These are phyloP conservation scores for Sugiyamaella qingdaonensis DNA, from an alignment of 805 yeast species.

Conservation along the genomic window DNA sequence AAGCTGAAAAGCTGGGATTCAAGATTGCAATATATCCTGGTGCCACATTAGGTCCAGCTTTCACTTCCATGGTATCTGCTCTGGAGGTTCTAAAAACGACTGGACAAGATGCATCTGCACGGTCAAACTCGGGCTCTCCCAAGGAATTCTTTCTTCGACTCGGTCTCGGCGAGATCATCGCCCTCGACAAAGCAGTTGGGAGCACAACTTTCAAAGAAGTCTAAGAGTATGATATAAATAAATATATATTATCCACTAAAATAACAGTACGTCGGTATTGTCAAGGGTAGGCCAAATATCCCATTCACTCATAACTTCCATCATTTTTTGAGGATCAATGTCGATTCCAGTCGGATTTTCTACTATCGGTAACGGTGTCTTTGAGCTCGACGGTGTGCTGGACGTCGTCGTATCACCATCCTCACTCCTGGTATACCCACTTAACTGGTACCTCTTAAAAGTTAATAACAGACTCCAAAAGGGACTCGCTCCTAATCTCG, in stretches of 20 bases:
- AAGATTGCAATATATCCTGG: constrained; percentile 12
- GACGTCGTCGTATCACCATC: not conserved
- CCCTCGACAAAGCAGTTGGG: constrained; percentile 7
- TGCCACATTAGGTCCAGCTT: constrained; percentile 5
- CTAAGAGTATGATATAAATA: not conserved
- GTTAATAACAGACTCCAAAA: constrained; percentile 15
- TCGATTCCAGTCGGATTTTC: not conserved
- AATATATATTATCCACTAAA: not conserved
- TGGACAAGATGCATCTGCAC: not conserved
- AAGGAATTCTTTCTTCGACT: constrained; percentile 7
- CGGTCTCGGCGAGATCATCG: constrained; percentile 4
- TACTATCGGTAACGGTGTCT: no score
- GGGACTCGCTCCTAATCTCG: constrained; percentile 17
- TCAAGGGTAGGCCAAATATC: constrained; percentile 1
- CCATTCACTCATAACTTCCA: not conserved
- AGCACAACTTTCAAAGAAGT: not conserved
- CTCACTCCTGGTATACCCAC: not conserved
- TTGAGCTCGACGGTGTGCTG: no score
- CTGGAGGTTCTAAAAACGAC: not conserved
- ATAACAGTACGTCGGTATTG: not conserved
- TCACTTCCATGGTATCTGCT: not conserved
- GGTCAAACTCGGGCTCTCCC: constrained; percentile 1
- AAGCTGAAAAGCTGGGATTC: constrained; percentile 8
- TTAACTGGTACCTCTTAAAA: constrained; percentile 12
- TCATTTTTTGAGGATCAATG: not conserved